phyloP scores from a whole-genome alignment of 2,329 filamentous ascomycete genomes.

The Hypomyces perniciosus region DNA sequence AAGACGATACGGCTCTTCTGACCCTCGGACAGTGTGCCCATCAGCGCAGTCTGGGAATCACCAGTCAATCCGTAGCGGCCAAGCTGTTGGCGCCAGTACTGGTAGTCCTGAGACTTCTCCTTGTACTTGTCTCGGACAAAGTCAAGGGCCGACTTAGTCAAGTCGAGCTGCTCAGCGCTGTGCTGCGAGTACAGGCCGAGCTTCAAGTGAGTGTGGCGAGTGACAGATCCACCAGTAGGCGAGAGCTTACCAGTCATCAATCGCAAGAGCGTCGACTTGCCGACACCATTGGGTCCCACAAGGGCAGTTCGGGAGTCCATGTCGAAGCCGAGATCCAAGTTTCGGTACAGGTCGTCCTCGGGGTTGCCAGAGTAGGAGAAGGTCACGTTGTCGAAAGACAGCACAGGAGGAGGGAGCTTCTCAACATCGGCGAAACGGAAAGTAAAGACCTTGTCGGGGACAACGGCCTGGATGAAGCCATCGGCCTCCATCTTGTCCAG shows the following conservation, averaged over 20 bases:
- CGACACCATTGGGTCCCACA: conserved; percentile 97
- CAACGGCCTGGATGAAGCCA: conserved; percentile 91
- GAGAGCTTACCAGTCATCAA: conserved; percentile 95
- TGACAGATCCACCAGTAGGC: conserved; percentile 74
- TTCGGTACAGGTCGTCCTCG: conserved; percentile 90
- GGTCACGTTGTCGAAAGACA: conserved; percentile 94
- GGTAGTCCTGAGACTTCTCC: conserved; percentile 88
- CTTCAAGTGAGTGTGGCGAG: conserved; percentile 96
- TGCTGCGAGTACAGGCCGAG: conserved; percentile 97
- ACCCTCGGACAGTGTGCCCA: conserved; percentile 95
- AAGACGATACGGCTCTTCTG: conserved; percentile 99
- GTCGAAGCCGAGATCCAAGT: conserved; percentile 97
- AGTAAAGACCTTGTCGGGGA: conserved; percentile 80
- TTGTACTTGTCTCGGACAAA: conserved; percentile 95
- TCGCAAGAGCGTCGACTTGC: conserved; percentile 92
- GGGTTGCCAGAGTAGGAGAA: conserved; percentile 93
- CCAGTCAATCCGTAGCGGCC: conserved; percentile 90
- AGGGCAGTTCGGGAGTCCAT: conserved; percentile 98
- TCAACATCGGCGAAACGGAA: conserved; percentile 99
- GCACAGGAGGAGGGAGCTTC: conserved; percentile 94
- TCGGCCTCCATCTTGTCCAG: conserved; percentile 99
- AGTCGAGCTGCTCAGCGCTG: conserved; percentile 94
- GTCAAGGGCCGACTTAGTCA: conserved; percentile 95
- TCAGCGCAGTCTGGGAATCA: conserved; percentile 90
- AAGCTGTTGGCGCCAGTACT: conserved; percentile 98